Base-by-base conservation (phyloP, 192 early-diverging fungal species). In the Podila epigama region DNA sequence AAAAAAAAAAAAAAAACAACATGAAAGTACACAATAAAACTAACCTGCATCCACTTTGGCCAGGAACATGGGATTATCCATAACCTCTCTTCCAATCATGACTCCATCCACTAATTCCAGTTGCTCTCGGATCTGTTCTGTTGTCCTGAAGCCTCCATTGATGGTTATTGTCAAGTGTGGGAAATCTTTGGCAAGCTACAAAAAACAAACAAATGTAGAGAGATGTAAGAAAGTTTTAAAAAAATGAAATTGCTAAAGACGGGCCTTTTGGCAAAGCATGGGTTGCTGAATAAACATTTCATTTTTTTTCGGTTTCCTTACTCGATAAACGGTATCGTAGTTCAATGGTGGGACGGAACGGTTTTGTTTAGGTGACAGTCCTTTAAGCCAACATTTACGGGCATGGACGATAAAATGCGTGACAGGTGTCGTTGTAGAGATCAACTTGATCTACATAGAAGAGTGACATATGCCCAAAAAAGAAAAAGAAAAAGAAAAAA, bases 41-140 rank as follows among this genome's bases (percentile, higher is more conserved):
- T 63, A 63, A 86, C 84, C 70, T 62, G 72, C 79, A 63, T 91
- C 90, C 12, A 92, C 64, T 48, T 66, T 75, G 7, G 85, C 68
- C 36, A 92, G 72, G 56, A 92, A 92, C 80, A 89, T 82, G 15
- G 91, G 91, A 41, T 88, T 69, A 41, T 91, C 84, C 66, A 87
- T 86, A 0, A 93, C 85, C 79, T 91, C 85, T 29, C 92, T 68
- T 28, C 92, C 92, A 42, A 93, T 66, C 92, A 93, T 93, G 37
- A 90, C 86, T 1, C 89, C 89, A 63, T 90, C 89, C 0, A 84
- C 84, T 10, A 67, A 32, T 0, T 65, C 63, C 25, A 93, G 60
- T 53, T 87, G 88, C 18, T 64, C 55, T 4, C 64, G 65, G 13
- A 89, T 79, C 2, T 82, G 60, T 0, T 85, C 80, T 18, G 82